phyloP scores from a whole-genome alignment of 1,139 yeast genomes.

The Zygoascus hellenicus region DNA sequence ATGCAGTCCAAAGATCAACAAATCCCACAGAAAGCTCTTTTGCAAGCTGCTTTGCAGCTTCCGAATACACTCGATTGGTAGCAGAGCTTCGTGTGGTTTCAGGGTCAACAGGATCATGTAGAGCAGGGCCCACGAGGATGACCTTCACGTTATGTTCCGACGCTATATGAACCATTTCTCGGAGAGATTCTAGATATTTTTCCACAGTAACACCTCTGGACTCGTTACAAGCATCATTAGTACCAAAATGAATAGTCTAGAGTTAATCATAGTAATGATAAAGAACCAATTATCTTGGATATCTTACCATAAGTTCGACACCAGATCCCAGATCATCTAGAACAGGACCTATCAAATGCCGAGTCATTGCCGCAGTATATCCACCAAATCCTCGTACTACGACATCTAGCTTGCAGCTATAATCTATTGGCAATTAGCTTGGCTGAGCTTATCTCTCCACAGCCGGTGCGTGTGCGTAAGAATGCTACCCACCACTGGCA shows the following conservation, averaged over 20 bases:
- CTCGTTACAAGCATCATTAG: slow-evolving; percentile 60
- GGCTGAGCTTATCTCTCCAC: not conserved
- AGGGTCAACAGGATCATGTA: slow-evolving; percentile 27
- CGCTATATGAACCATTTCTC: slow-evolving; percentile 38
- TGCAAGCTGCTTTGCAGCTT: slow-evolving; percentile 46
- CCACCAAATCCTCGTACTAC: slow-evolving; percentile 57
- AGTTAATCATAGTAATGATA: not conserved
- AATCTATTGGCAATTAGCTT: slow-evolving; percentile 23
- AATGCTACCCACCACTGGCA: slow-evolving; percentile 28
- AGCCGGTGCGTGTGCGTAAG: not conserved
- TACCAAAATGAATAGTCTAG: slow-evolving; percentile 59
- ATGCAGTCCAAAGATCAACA: slow-evolving; percentile 47
- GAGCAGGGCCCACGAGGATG: slow-evolving; percentile 59
- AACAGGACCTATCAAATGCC: slow-evolving; percentile 17
- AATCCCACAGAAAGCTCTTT: slow-evolving; percentile 43
- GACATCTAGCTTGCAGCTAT: slow-evolving; percentile 52
- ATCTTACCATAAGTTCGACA: slow-evolving; percentile 19
- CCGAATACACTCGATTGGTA: slow-evolving; percentile 44
- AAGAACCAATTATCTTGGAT: slow-evolving; percentile 2
- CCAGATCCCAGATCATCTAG: slow-evolving; percentile 23
- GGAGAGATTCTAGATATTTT: slow-evolving; percentile 45
- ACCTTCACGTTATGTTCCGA: slow-evolving; percentile 39
- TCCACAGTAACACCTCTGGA: slow-evolving; percentile 52
- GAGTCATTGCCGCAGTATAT: slow-evolving; percentile 48
- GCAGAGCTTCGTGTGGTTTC: slow-evolving; percentile 37